A percentile compares a stretch with the other conserved stretches of the same genome.
These are phyloP conservation scores for Allium fistulosum DNA, from an alignment of 106 monocot genomes.

Conservation along the genomic window DNA sequence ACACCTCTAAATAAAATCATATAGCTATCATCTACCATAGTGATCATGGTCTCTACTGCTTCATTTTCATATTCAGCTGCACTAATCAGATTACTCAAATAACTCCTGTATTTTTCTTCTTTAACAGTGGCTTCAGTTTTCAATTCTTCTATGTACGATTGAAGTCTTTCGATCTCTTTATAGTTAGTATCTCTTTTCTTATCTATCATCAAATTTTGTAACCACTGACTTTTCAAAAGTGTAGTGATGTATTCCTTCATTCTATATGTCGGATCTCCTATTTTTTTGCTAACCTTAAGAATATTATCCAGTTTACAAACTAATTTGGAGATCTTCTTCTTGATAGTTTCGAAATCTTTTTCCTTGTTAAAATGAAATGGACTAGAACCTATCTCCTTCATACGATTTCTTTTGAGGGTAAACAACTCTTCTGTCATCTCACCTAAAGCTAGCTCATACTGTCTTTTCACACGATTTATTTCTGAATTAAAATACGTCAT, in stretches of 20 bases:
- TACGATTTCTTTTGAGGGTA: slow-evolving; percentile 39
- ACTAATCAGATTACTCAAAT: slow-evolving; percentile 16
- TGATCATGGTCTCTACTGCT: slow-evolving; percentile 14
- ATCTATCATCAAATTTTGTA: slow-evolving; percentile 17
- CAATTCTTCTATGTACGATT: slow-evolving; percentile 33
- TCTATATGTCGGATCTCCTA: neutral
- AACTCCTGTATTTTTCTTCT: slow-evolving; percentile 23
- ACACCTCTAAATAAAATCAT: slow-evolving; percentile 15
- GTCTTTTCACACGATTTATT: slow-evolving; percentile 58
- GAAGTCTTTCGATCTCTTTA: slow-evolving; percentile 23
- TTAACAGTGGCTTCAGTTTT: slow-evolving; percentile 29
- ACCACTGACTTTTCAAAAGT: slow-evolving; percentile 20
- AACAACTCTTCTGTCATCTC: slow-evolving; percentile 76
- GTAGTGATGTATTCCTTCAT: slow-evolving; percentile 21
- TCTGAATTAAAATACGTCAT: slow-evolving; percentile 39
- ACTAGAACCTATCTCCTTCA: slow-evolving; percentile 51
- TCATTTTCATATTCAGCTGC: slow-evolving; percentile 14
- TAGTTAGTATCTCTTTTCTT: slow-evolving; percentile 19
- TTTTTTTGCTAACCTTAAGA: slow-evolving; percentile 26
- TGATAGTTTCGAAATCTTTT: slow-evolving; percentile 44
- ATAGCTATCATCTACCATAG: slow-evolving; percentile 23
- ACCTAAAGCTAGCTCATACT: slow-evolving; percentile 58
- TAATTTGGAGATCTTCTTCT: slow-evolving; percentile 45
- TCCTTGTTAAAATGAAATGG: slow-evolving; percentile 37
- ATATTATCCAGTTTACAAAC: slow-evolving; percentile 46